A percentile compares a stretch with the other conserved stretches of the same genome.
These are phyloP conservation scores for Exutisphaerella laricina DNA, from an alignment of 2,329 filamentous ascomycete species.

Conservation along the genomic window DNA sequence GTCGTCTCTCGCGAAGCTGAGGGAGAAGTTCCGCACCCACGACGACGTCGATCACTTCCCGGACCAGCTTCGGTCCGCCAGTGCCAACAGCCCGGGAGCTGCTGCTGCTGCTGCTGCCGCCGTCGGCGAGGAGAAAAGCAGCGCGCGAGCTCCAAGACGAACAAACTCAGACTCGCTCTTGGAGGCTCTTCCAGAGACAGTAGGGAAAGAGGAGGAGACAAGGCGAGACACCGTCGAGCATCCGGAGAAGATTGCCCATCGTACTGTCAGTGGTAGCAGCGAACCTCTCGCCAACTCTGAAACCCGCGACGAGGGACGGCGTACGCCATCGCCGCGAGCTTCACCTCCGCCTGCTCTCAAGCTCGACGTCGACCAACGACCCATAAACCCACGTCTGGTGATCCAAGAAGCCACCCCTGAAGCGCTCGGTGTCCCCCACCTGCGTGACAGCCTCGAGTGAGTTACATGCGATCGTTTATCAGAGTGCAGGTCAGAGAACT, in stretches of 20 bases:
- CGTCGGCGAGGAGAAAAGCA: not conserved
- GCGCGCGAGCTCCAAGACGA: slow-evolving; percentile 3
- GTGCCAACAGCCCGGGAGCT: not conserved
- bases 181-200: not conserved
- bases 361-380: slow-evolving; percentile 10
- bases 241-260: no score
- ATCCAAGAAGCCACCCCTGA: slow-evolving; percentile 18
- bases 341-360: slow-evolving; percentile 10
- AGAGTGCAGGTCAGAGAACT: not conserved
- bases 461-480: not conserved
- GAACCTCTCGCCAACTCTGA: no score
- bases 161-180: no score
- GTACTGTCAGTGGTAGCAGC: no score
- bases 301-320: no score
- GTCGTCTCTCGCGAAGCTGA: slow-evolving; percentile 21
- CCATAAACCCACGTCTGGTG: slow-evolving; percentile 10
- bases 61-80: slow-evolving; percentile 8
- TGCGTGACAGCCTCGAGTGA: slow-evolving; percentile 3
- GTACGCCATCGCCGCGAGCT: slow-evolving; percentile 6
- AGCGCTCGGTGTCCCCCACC: slow-evolving; percentile 2
- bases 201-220: not conserved
- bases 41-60: slow-evolving; percentile 9
- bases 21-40: slow-evolving; percentile 18
- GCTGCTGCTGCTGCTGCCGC: not conserved
- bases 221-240: not conserved